Conservation (phyloP, 441 rosid species). For the Daphne laureola region DNA sequence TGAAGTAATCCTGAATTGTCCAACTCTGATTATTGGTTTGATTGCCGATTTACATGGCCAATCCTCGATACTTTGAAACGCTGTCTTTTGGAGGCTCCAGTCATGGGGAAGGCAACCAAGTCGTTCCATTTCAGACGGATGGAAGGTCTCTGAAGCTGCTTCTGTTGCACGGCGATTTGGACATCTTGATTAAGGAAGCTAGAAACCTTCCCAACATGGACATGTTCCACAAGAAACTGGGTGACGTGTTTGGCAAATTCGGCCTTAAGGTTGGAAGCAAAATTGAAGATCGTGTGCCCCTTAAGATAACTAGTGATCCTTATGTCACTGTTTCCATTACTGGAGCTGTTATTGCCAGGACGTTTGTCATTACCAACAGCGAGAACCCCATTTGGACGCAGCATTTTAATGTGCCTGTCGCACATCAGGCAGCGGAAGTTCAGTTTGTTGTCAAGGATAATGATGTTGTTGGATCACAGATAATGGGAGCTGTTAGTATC, state of each 20-base stretch:
- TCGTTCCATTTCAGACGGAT: slow-evolving; percentile 34
- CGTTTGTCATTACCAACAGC: slow-evolving; percentile 46
- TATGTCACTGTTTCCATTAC: slow-evolving; percentile 43
- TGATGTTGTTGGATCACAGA: slow-evolving; percentile 50
- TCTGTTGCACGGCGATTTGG: slow-evolving; percentile 51
- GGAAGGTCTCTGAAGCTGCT: slow-evolving; percentile 35
- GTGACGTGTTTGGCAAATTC: slow-evolving; percentile 33
- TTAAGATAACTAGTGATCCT: slow-evolving; percentile 62
- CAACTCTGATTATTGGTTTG: not conserved
- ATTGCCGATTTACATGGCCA: slow-evolving; percentile 26
- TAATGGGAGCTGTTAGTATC: slow-evolving; percentile 49
- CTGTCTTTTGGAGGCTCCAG: slow-evolving; percentile 45
- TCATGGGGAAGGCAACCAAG: slow-evolving; percentile 41
- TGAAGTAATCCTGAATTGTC: not conserved
- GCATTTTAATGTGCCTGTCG: slow-evolving; percentile 52
- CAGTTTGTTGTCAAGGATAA: slow-evolving; percentile 53
- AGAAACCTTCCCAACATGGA: slow-evolving; percentile 60
- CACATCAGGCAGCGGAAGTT: slow-evolving; percentile 50
- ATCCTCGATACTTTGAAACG: slow-evolving; percentile 23
- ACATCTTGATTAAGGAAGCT: slow-evolving; percentile 59
- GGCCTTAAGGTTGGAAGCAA: slow-evolving; percentile 25
- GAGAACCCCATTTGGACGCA: slow-evolving; percentile 67
- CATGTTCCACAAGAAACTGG: slow-evolving; percentile 38
- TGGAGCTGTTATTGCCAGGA: slow-evolving; percentile 49
- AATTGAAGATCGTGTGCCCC: slow-evolving; percentile 31